Evolutionary conservation across 495 filamentous ascomycete species (phyloP).

Genomic region (Barbatosphaeria neglecta): DNA sequence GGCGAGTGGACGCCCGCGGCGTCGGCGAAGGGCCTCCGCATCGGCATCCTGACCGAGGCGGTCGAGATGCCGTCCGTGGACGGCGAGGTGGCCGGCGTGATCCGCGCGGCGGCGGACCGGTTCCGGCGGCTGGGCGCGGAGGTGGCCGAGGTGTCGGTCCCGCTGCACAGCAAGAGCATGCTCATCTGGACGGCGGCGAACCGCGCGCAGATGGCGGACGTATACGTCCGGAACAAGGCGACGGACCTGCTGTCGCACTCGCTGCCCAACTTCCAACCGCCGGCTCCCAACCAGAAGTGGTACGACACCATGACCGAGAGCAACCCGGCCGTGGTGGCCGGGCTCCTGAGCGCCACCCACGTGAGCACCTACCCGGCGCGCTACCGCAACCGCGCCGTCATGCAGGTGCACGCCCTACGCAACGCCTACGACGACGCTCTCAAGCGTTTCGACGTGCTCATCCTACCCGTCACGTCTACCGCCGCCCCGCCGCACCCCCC

Average conservation of each 20-base stretch:
- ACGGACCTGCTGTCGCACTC: conserved; percentile 7
- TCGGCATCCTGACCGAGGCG: conserved; percentile 35
- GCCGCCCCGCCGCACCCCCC: conserved; percentile 20
- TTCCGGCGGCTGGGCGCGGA: conserved; percentile 31
- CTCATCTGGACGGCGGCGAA: conserved; percentile 37
- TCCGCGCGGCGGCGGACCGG: conserved; percentile 24
- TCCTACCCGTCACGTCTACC: conserved; percentile 31
- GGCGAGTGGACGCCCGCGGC: conserved; percentile 10
- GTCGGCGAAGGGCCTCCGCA: conserved; percentile 22
- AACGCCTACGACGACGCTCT: conserved; percentile 34
- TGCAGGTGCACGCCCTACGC: conserved; percentile 28
- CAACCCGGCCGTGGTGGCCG: conserved; percentile 21
- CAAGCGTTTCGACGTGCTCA: conserved; percentile 29
- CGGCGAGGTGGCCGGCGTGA: conserved; percentile 16
- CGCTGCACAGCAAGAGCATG: conserved; percentile 32
- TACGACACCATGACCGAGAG: conserved; percentile 18
- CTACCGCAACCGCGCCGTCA: conserved; percentile 27
- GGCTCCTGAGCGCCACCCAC: conserved; percentile 22
- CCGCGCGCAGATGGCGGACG: conserved; percentile 21
- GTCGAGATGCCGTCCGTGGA: conserved; percentile 24
- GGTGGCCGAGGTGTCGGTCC: conserved; percentile 34
- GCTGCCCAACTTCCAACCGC: conserved; percentile 12
- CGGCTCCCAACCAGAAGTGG: conserved; percentile 18
- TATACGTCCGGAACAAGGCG: conserved; percentile 17
- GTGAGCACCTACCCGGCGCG: conserved; percentile 12